A percentile compares a stretch with the other conserved stretches of the same genome.
Evolutionary conservation across 2,329 filamentous ascomycete species (phyloP).

Genomic region (Metarhizium guizhouense): DNA sequence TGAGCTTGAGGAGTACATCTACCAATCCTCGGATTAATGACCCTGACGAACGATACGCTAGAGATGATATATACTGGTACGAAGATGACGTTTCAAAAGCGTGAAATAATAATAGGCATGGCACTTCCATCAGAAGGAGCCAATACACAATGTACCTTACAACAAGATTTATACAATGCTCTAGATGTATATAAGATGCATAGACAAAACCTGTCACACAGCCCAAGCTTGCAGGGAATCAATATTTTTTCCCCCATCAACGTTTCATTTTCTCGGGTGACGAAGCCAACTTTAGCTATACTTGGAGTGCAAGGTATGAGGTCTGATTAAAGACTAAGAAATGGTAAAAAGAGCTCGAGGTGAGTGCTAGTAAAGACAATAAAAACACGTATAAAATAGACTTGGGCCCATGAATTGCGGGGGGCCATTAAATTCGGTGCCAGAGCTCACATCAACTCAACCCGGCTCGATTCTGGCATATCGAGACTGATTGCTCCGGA

Average conservation of each 20-base stretch:
- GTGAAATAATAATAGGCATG: not conserved
- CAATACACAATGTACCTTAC: not conserved
- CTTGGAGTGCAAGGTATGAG: slow-evolving; percentile 22
- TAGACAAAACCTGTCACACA: not conserved
- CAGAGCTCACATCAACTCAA: not conserved
- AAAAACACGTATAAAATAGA: slow-evolving; percentile 20
- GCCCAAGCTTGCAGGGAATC: slow-evolving; percentile 1
- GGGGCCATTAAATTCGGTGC: not conserved
- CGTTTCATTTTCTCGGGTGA: slow-evolving; percentile 10
- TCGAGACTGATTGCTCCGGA: not conserved
- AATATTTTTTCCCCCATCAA: slow-evolving; percentile 1
- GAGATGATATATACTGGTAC: not conserved
- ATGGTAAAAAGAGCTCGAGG: slow-evolving; percentile 25
- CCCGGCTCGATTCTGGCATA: not conserved
- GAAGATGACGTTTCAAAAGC: not conserved
- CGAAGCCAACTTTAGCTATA: slow-evolving; percentile 21
- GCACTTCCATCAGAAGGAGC: not conserved
- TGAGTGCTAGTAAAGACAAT: slow-evolving; percentile 27
- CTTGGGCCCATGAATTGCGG: slow-evolving; percentile 6
- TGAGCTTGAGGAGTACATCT: slow-evolving; percentile 43
- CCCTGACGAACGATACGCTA: not conserved
- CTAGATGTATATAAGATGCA: not conserved
- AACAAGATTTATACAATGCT: not conserved
- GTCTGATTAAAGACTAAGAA: slow-evolving; percentile 29
- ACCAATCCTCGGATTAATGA: slow-evolving; percentile 19